Base-by-base conservation (phyloP, 1,284 basidiomycete species). In the Pterulicium gracile region DNA sequence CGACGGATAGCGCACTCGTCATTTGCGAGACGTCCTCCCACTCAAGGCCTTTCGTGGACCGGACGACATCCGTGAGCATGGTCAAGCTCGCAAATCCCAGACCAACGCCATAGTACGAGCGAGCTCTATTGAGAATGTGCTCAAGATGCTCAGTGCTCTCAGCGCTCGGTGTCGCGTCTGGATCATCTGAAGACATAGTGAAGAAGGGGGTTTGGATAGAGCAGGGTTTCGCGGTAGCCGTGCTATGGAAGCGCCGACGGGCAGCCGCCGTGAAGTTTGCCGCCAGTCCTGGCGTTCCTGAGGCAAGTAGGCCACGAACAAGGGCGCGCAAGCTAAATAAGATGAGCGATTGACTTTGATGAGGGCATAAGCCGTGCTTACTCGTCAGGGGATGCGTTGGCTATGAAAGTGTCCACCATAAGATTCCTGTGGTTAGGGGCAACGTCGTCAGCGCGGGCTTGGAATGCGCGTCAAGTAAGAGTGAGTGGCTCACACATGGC, bases 361-460 rank as follows among this genome's bases (percentile, higher is more conserved):
- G 43, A 48, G 45, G 12, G 15, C 12, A 21, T 21, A 27, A 20
- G 24, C 13, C 40, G 22, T 45, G 68, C 78, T 66, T 61, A 76
- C 83, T 87, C 84, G 47, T 85, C 81, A 17, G 72, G 60, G 19
- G 63, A 72, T 17, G 78, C 77, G 52, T 87, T 87, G 3, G 81
- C 81, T 51, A 88, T 81, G 58, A 85, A 75, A 3, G 81, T 86
- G 56, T 88, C 86, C 17, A 84, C 73, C 85, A 88, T 88, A 48
- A 88, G 72, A 57, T 84, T 86, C 7, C 83, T 87, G 54, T 22
- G 49, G 43, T 24, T 39, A 3, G 40, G 27, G n/a, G n/a, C n/a
- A n/a, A n/a, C n/a, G n/a, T n/a, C n/a, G n/a, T n/a, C n/a, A n/a
- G n/a, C n/a, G n/a, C 10, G 46, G 22, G 51, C 52, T 24, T 50